A percentile compares a stretch with the other conserved stretches of the same genome.
phyloP scores from a whole-genome alignment of 208 protist species.

The Leishmania martiniquensis region DNA sequence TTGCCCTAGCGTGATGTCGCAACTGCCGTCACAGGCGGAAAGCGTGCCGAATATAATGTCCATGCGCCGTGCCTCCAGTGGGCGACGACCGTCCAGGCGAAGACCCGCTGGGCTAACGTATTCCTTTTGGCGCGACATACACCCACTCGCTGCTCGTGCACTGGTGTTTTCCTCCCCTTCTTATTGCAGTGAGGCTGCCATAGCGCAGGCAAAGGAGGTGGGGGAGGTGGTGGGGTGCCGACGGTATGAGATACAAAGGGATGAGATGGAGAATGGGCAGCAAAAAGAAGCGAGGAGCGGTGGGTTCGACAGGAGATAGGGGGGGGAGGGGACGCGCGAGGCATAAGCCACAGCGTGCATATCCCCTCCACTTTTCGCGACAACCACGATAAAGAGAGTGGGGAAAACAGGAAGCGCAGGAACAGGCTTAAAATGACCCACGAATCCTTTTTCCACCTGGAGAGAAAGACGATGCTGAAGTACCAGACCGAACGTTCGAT shows the following conservation, averaged over 20 bases:
- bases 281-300: neutral
- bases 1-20: slow-evolving; percentile 52
- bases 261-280: neutral
- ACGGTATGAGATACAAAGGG: neutral
- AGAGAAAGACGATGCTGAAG: neutral
- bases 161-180: neutral
- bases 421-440: neutral
- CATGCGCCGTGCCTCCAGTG: slow-evolving; percentile 62
- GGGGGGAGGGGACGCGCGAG: neutral
- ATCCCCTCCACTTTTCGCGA: neutral
- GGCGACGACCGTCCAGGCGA: slow-evolving; percentile 79
- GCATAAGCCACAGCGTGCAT: neutral
- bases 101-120: slow-evolving; percentile 86
- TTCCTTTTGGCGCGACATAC: slow-evolving; percentile 62
- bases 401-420: neutral
- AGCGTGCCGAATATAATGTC: slow-evolving; percentile 72
- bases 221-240: neutral
- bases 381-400: neutral
- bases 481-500: neutral
- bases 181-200: neutral
- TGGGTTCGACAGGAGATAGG: neutral
- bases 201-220: neutral
- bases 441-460: neutral
- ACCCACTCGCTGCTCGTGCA: neutral
- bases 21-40: slow-evolving; percentile 75